Evolutionary conservation across 129 eudicot species (phyloP).

Genomic region (Saposhnikovia divaricata): DNA sequence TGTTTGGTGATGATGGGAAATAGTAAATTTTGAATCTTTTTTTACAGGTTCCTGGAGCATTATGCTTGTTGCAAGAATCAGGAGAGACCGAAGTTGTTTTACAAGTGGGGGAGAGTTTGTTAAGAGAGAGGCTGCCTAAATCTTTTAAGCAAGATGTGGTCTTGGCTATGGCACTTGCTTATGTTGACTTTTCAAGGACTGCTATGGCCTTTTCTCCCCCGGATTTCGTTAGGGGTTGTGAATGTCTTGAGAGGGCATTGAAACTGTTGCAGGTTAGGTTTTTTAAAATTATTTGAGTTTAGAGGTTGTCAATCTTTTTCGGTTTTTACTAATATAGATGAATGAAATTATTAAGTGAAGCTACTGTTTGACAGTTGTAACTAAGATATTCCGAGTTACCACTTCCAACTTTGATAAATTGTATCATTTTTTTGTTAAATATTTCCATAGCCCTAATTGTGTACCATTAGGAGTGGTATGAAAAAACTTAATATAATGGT

Average conservation of each 20-base stretch:
- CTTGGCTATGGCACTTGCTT: constrained; percentile 89
- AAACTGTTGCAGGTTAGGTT: constrained; percentile 69
- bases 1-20: neutral
- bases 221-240: constrained; percentile 81
- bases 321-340: neutral
- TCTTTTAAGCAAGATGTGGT: constrained; percentile 95
- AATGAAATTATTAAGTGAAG: neutral
- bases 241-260: constrained; percentile 75
- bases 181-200: constrained; percentile 84
- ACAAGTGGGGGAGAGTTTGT: constrained; percentile 69
- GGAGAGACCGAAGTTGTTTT: constrained; percentile 87
- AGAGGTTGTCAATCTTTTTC: neutral
- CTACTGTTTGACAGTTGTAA: neutral
- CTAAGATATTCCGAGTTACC: neutral
- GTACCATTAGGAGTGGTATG: neutral
- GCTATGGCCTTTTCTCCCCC: constrained; percentile 89
- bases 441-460: neutral
- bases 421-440: neutral
- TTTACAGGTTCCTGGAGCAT: constrained; percentile 83
- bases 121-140: constrained; percentile 81
- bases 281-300: no score
- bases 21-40: constrained; percentile 2
- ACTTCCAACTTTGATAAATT: neutral
- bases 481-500: neutral
- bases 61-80: constrained; percentile 87